Percentiles rank a stretch among this genome's conserved stretches.
Conservation (phyloP, 768 basidiomycete species). For the Hygrophorus russula region DNA sequence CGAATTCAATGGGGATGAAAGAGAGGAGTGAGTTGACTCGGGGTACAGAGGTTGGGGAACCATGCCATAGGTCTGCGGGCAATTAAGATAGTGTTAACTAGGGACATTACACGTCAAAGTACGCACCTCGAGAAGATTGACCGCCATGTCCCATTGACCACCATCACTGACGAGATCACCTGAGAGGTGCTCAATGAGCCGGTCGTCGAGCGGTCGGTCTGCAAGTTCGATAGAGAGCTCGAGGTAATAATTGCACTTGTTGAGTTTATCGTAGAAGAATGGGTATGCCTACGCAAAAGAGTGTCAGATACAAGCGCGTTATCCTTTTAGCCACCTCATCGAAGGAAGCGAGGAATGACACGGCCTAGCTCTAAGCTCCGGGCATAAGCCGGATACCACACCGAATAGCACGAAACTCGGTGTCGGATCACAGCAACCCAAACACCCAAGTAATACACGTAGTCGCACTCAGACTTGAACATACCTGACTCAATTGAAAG, state of each 20-base stretch:
- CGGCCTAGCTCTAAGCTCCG: no score
- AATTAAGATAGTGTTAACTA: not conserved
- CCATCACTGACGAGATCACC: slow-evolving; percentile 78
- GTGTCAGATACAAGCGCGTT: not conserved
- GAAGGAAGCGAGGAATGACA: not conserved
- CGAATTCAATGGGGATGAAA: slow-evolving; percentile 59
- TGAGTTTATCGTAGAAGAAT: slow-evolving; percentile 95
- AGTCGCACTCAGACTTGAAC: slow-evolving; percentile 7
- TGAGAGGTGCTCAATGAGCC: slow-evolving; percentile 70
- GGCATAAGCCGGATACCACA: not conserved
- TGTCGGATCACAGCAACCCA: not conserved
- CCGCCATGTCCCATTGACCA: slow-evolving; percentile 92
- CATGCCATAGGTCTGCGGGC: slow-evolving; percentile 60
- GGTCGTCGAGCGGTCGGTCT: slow-evolving; percentile 70
- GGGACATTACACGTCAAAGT: not conserved
- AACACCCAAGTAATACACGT: not conserved
- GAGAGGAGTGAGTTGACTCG: slow-evolving; percentile 74
- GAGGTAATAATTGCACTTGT: slow-evolving; percentile 88
- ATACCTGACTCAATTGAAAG: slow-evolving; percentile 83
- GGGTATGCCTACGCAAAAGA: slow-evolving; percentile 55
- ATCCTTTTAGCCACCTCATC: not conserved
- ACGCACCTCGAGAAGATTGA: slow-evolving; percentile 29
- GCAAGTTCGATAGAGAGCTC: slow-evolving; percentile 79
- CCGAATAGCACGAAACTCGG: not conserved
- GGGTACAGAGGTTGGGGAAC: slow-evolving; percentile 78